Evolutionary conservation across 257 asterid species (phyloP).

Genomic region (Scutellaria galericulata): DNA sequence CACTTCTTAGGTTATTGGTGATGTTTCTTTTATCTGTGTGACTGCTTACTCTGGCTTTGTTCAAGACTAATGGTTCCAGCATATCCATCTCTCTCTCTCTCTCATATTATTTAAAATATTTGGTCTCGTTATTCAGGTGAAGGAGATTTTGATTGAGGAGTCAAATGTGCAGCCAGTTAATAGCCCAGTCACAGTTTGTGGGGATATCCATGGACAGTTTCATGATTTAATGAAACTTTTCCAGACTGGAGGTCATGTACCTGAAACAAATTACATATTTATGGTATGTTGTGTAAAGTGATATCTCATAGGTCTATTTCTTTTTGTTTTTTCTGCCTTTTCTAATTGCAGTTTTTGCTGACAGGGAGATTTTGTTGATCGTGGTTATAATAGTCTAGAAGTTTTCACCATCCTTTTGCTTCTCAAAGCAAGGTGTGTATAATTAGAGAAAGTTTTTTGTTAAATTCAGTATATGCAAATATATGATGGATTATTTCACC

Average conservation of each 20-base stretch:
- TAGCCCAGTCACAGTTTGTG: constrained; percentile 99
- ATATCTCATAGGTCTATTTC: not conserved
- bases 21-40: not conserved
- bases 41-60: too few relatives aligned
- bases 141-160: constrained; percentile 98
- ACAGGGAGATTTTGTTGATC: constrained; percentile 99
- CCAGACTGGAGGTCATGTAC: constrained; percentile 99
- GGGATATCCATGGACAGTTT: constrained; percentile 97
- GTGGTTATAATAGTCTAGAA: constrained; percentile 97
- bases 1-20: not conserved
- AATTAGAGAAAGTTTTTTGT: not conserved
- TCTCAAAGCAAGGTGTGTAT: constrained; percentile 88
- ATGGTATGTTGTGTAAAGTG: constrained; percentile 58
- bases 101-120: constrained; percentile 14
- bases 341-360: constrained; percentile 33
- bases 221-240: constrained; percentile 98
- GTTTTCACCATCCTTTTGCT: constrained; percentile 95
- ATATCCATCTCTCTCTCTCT: not conserved
- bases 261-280: constrained; percentile 94
- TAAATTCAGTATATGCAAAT: not conserved
- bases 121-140: constrained; percentile 61
- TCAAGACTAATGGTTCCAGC: too few relatives aligned
- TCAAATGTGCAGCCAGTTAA: constrained; percentile 99
- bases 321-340: constrained; percentile 17
- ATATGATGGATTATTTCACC: not conserved